phyloP scores from a whole-genome alignment of 2,329 filamentous ascomycete genomes.

The Neurospora sp. region DNA sequence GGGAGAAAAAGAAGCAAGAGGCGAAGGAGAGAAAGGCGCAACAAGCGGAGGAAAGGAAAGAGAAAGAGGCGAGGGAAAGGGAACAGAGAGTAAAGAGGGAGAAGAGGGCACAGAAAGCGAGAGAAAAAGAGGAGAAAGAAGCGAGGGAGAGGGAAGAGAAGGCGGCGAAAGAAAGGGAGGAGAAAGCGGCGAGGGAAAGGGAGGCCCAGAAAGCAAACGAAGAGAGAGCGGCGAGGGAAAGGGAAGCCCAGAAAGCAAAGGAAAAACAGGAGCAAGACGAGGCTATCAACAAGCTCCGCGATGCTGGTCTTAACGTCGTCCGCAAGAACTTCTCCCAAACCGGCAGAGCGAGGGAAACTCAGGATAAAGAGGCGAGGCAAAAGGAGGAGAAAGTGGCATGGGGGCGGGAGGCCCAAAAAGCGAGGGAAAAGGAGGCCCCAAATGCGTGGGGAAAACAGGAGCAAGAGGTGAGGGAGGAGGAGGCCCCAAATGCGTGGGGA shows the following conservation, averaged over 20 bases:
- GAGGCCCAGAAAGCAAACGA: too few relatives aligned
- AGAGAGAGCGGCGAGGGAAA: background rate
- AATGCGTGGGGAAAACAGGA: background rate
- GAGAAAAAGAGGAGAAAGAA: background rate
- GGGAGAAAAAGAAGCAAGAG: background rate
- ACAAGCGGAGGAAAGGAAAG: background rate
- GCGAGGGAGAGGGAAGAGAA: background rate
- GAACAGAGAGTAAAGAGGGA: background rate
- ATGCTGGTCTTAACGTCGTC: too few relatives aligned
- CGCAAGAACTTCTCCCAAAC: too few relatives aligned
- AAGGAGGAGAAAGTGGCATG: too few relatives aligned
- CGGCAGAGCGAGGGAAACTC: too few relatives aligned
- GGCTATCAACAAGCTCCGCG: too few relatives aligned
- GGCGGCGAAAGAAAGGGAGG: too few relatives aligned
- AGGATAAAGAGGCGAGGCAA: background rate
- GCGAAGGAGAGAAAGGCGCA: background rate
- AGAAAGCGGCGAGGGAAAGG: background rate
- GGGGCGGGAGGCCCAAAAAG: too few relatives aligned
- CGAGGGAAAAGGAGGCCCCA: too few relatives aligned
- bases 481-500: background rate
- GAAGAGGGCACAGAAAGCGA: background rate
- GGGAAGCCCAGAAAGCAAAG: background rate
- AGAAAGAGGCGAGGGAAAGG: background rate
- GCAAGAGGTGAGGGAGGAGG: background rate
- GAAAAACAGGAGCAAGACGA: background rate